Percentiles rank a stretch among this genome's conserved stretches.
Evolutionary conservation across 1,284 basidiomycete species (phyloP).

Genomic region (Ustilago tritici): DNA sequence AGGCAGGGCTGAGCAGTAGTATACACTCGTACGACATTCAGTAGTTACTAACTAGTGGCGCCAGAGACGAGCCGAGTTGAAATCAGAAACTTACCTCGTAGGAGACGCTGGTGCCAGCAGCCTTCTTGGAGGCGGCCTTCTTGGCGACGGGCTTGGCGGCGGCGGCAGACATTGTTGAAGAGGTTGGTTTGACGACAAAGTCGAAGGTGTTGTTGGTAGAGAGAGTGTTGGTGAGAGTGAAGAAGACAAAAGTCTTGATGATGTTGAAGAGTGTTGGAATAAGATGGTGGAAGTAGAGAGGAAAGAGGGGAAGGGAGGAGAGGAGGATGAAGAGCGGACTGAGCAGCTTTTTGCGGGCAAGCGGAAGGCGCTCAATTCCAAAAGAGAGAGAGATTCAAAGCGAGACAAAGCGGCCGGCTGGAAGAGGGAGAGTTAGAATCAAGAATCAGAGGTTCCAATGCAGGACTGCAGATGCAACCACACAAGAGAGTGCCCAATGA

Average conservation of each 20-base stretch:
- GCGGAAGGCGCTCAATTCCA: slow-evolving; percentile 2
- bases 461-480: slow-evolving; percentile 6
- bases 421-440: not conserved
- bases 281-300: slow-evolving; percentile 46
- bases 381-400: not conserved
- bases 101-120: slow-evolving; percentile 47
- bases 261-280: slow-evolving; percentile 3
- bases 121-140: slow-evolving; percentile 62
- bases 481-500: slow-evolving; percentile 2
- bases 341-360: slow-evolving; percentile 17
- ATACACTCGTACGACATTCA: slow-evolving; percentile 14
- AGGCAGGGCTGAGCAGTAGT: not conserved
- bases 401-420: slow-evolving; percentile 2
- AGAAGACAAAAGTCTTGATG: slow-evolving; percentile 27
- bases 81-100: slow-evolving; percentile 53
- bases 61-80: not conserved
- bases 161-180: slow-evolving; percentile 53
- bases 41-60: not conserved
- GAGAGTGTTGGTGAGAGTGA: slow-evolving; percentile 14
- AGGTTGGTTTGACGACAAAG: slow-evolving; percentile 29
- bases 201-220: slow-evolving; percentile 37
- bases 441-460: not conserved
- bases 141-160: slow-evolving; percentile 56
- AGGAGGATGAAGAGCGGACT: slow-evolving; percentile 10
- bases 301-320: slow-evolving; percentile 25